Conservation (phyloP, 352 stramenopile genomes). For the Phytophthora tentaculata region DNA sequence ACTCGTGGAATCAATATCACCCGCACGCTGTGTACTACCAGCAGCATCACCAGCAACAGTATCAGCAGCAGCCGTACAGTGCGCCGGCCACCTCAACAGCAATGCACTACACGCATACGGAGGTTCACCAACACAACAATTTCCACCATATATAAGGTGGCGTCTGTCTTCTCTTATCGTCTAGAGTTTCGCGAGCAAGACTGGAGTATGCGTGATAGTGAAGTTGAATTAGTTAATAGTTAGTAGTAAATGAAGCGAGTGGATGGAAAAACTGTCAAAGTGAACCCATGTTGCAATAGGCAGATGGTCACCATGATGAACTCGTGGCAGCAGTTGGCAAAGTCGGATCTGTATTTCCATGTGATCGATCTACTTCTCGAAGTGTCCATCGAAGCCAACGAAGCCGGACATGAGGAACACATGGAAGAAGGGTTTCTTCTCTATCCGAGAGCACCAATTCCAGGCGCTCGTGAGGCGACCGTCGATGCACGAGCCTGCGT, state of each 20-base stretch:
- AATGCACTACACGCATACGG: conserved; percentile 20
- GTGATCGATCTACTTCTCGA: conserved; percentile 77
- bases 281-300: conserved; percentile 7
- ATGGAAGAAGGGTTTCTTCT: conserved; percentile 92
- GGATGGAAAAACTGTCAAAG: no score
- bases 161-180: conserved; percentile 12
- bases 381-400: conserved; percentile 93
- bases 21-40: conserved; percentile 17
- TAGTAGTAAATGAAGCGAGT: conserved; percentile 36
- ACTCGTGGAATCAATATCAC: conserved; percentile 36
- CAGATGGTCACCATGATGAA: conserved; percentile 17
- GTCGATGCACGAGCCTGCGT: conserved; percentile 91
- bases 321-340: conserved; percentile 17
- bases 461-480: conserved; percentile 91
- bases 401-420: conserved; percentile 93
- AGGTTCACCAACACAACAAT: conserved; percentile 25
- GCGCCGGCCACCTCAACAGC: conserved; percentile 10
- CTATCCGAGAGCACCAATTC: conserved; percentile 93
- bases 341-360: conserved; percentile 32
- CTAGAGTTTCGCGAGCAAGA: conserved; percentile 18
- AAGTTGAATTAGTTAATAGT: conserved; percentile 38
- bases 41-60: conserved; percentile 21
- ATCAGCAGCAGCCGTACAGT: conserved; percentile 9
- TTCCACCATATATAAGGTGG: conserved; percentile 32
- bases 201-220: conserved; percentile 24